Evolutionary conservation across 805 yeast genomes (phyloP).

Genomic region (Pichia sporocuriosa): DNA sequence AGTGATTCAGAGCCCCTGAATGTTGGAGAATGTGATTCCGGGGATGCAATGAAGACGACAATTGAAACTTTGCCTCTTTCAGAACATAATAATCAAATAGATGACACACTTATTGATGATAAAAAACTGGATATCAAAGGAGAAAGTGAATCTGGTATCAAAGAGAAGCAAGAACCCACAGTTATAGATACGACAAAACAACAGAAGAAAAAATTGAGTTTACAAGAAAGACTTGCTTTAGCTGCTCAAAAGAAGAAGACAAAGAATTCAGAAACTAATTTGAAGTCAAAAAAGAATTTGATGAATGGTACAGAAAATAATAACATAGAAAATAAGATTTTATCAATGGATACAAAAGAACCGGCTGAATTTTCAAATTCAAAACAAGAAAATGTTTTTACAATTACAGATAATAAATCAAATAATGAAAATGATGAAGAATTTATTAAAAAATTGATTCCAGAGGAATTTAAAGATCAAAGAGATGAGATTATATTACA

Average conservation of each 20-base stretch:
- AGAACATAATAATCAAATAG: too few species aligned
- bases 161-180: too few species aligned
- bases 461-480: not conserved
- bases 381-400: too few species aligned
- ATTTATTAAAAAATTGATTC: not conserved
- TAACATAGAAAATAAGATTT: not conserved
- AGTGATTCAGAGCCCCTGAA: too few species aligned
- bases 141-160: too few species aligned
- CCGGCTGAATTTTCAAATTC: not conserved
- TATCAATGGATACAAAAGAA: not conserved
- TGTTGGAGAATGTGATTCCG: too few species aligned
- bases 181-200: too few species aligned
- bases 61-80: too few species aligned
- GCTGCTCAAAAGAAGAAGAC: conserved; percentile 48
- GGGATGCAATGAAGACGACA: too few species aligned
- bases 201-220: conserved; percentile 53
- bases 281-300: not conserved
- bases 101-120: too few species aligned
- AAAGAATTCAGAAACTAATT: not conserved
- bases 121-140: too few species aligned
- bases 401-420: not conserved
- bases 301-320: not conserved
- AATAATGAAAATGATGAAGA: not conserved
- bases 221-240: conserved; percentile 78
- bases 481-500: not conserved